Conservation (phyloP, 1,284 basidiomycete species). For the Trametes sp. region DNA sequence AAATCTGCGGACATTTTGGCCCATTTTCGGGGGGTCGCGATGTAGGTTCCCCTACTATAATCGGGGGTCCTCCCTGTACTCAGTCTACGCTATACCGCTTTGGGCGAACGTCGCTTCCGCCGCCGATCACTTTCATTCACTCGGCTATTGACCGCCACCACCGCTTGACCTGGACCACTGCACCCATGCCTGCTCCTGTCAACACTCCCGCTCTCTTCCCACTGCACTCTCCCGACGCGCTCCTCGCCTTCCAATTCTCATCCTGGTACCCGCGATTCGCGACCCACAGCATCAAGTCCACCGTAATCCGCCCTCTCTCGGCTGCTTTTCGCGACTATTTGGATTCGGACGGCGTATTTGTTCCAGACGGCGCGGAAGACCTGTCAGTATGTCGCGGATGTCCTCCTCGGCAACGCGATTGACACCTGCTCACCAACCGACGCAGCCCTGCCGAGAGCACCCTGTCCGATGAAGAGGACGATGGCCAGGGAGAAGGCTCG, state of each 20-base stretch:
- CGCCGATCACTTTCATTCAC: neutral
- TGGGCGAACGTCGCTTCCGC: neutral
- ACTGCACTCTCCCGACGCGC: constrained; percentile 53
- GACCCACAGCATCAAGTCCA: constrained; percentile 77
- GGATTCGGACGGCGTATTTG: constrained; percentile 79
- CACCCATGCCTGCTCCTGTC: constrained; percentile 39
- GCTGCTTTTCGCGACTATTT: constrained; percentile 78
- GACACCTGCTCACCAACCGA: constrained; percentile 25
- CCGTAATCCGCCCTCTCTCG: constrained; percentile 76
- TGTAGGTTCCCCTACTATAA: no score
- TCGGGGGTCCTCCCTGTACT: neutral
- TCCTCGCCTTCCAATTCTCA: constrained; percentile 85
- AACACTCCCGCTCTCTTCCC: constrained; percentile 55
- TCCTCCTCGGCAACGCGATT: constrained; percentile 23
- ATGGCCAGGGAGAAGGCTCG: constrained; percentile 49
- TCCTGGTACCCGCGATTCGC: constrained; percentile 87
- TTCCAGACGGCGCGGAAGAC: constrained; percentile 86
- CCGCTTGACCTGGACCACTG: neutral
- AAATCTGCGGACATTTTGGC: no score
- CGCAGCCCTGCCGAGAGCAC: constrained; percentile 58
- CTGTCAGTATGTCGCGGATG: constrained; percentile 52
- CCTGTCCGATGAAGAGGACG: constrained; percentile 65
- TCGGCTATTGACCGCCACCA: neutral
- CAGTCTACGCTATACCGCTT: no score
- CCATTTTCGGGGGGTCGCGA: no score